These are phyloP conservation scores for Talaromyces sp. DNA, from an alignment of 2,329 filamentous ascomycete species.

Conservation along the genomic window DNA sequence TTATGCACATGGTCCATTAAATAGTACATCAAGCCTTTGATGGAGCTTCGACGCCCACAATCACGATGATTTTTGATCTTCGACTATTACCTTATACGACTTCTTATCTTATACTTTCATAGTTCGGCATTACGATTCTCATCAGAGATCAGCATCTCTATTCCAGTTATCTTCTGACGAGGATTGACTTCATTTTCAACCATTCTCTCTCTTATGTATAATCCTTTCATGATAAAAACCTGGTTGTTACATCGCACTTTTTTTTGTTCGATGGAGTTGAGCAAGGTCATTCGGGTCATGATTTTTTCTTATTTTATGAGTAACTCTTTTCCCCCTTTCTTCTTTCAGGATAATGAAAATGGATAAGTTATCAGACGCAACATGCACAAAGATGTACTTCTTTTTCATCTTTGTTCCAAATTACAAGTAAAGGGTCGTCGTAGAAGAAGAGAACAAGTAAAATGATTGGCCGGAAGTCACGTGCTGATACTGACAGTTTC, in stretches of 20 bases:
- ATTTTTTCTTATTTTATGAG: slow-evolving; percentile 4
- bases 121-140: neutral
- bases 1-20: slow-evolving; percentile 34
- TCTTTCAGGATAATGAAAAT: slow-evolving; percentile 5
- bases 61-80: slow-evolving; percentile 3
- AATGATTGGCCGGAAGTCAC: slow-evolving; percentile 10
- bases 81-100: neutral
- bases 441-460: neutral
- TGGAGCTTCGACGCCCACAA: neutral
- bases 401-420: neutral
- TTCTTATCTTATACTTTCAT: slow-evolving; percentile 3
- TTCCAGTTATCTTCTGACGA: neutral
- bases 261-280: slow-evolving; percentile 8
- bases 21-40: neutral
- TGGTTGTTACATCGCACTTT: neutral
- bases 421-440: neutral
- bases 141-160: neutral
- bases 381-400: neutral
- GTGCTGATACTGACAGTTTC: slow-evolving; percentile 4
- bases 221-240: slow-evolving; percentile 1
- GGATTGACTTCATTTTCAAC: neutral
- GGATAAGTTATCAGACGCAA: neutral
- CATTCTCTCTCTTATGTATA: slow-evolving; percentile 7
- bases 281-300: slow-evolving; percentile 7
- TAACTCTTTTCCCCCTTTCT: neutral